Conservation (phyloP, 352 stramenopile species). For the Pythium sp. region DNA sequence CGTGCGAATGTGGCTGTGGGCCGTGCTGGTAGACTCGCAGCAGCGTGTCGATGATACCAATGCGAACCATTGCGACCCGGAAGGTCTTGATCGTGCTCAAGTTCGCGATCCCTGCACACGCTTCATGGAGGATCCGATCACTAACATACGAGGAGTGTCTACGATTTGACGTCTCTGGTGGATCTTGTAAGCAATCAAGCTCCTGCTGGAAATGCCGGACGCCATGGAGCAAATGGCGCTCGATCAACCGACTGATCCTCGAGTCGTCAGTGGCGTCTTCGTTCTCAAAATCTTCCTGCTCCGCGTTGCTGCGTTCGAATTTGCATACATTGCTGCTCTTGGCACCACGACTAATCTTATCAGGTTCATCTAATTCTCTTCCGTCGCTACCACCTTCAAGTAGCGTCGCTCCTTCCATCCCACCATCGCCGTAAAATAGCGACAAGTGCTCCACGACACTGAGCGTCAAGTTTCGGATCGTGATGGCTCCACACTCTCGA, state of each 20-base stretch:
- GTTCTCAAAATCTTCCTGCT: conserved; percentile 7
- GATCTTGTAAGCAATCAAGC: conserved; percentile 29
- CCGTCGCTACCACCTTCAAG: conserved; percentile 18
- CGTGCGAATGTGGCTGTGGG: conserved; percentile 3
- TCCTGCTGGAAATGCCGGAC: conserved; percentile 60
- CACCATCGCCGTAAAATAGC: conserved; percentile 44
- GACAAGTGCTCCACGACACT: conserved; percentile 54
- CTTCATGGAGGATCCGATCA: conserved; percentile 52
- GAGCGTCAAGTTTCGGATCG: conserved; percentile 71
- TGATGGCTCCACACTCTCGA: conserved; percentile 48
- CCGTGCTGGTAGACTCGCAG: conserved; percentile 34
- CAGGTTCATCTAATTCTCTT: background rate
- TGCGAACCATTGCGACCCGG: conserved; percentile 49
- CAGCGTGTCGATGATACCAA: conserved; percentile 51
- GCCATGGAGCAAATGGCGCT: conserved; percentile 58
- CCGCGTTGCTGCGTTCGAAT: background rate
- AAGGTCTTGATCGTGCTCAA: conserved; percentile 63
- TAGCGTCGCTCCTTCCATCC: conserved; percentile 15
- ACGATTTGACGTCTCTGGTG: background rate
- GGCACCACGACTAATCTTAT: background rate
- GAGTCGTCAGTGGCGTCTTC: background rate
- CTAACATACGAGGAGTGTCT: conserved; percentile 4
- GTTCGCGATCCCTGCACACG: conserved; percentile 62
- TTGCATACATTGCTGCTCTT: background rate
- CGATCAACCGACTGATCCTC: conserved; percentile 34